Conservation (phyloP, 345 rosid species). For the Balakata baccata region DNA sequence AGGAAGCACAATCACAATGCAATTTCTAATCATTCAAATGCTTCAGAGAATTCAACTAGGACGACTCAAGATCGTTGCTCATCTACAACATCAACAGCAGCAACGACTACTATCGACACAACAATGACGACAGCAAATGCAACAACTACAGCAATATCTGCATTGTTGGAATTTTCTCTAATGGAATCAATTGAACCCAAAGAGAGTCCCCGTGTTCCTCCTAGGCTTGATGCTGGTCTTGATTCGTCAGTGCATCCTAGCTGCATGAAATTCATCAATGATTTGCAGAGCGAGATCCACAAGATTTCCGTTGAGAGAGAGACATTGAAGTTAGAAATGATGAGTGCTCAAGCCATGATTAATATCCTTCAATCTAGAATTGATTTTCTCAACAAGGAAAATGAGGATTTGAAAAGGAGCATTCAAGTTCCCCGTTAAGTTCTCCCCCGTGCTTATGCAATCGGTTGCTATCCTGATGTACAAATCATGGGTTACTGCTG, state of each 20-base stretch:
- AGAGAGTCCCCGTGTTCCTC: slow-evolving; percentile 29
- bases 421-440: slow-evolving; percentile 6
- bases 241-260: slow-evolving; percentile 46
- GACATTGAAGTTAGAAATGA: slow-evolving; percentile 68
- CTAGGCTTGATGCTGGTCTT: slow-evolving; percentile 27
- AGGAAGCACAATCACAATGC: slow-evolving; percentile 52
- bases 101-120: slow-evolving; percentile 27
- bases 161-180: slow-evolving; percentile 76
- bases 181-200: slow-evolving; percentile 51
- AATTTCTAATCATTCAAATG: slow-evolving; percentile 39
- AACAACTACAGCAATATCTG: slow-evolving; percentile 63
- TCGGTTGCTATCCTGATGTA: slow-evolving; percentile 13
- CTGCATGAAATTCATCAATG: slow-evolving; percentile 46
- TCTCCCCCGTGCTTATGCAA: neutral
- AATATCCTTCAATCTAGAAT: slow-evolving; percentile 67
- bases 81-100: slow-evolving; percentile 63
- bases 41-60: slow-evolving; percentile 52
- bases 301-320: slow-evolving; percentile 67
- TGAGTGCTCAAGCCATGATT: slow-evolving; percentile 78
- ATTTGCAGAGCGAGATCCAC: slow-evolving; percentile 60
- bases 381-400: slow-evolving; percentile 60
- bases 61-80: slow-evolving; percentile 61
- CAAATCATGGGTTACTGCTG: neutral
- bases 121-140: slow-evolving; percentile 41
- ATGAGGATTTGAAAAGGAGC: slow-evolving; percentile 60